phyloP scores from a whole-genome alignment of 1,139 yeast species.

The Eremothecium sinecaudum region DNA sequence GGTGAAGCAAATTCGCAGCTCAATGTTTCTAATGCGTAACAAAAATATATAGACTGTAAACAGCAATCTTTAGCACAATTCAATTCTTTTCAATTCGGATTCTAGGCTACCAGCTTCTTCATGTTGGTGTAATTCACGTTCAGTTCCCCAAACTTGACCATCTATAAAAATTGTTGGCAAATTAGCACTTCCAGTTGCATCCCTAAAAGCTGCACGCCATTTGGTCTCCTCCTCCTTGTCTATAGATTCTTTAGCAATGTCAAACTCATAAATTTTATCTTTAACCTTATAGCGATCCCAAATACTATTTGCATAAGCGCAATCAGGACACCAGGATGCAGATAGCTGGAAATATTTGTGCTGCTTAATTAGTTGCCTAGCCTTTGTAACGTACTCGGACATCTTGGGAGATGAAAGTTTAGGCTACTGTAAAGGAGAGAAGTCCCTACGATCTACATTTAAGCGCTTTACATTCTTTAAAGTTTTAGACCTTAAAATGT shows the following conservation, averaged over 20 bases:
- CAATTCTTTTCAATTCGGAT: conserved; percentile 36
- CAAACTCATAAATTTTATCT: conserved; percentile 45
- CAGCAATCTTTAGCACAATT: background rate
- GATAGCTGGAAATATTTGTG: conserved; percentile 50
- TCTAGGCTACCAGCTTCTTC: conserved; percentile 39
- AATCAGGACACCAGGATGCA: conserved; percentile 74
- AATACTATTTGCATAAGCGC: conserved; percentile 49
- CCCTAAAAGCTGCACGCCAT: conserved; percentile 52
- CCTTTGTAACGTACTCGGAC: conserved; percentile 30
- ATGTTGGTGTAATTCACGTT: conserved; percentile 40
- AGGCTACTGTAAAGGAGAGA: too few relatives aligned
- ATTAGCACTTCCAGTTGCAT: conserved; percentile 56
- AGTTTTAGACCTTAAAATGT: too few relatives aligned
- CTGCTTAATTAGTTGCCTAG: conserved; percentile 37
- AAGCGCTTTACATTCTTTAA: too few relatives aligned
- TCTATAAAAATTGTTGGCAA: conserved; percentile 62
- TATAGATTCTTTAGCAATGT: conserved; percentile 42
- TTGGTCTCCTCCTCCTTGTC: conserved; percentile 44
- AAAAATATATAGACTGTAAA: too few relatives aligned
- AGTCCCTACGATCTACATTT: too few relatives aligned
- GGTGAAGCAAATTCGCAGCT: too few relatives aligned
- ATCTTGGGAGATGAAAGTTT: conserved; percentile 3
- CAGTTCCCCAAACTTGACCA: conserved; percentile 56
- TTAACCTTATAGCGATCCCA: conserved; percentile 44
- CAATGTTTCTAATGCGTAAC: too few relatives aligned